These are phyloP conservation scores for Pseudogymnoascus sp. DNA, from an alignment of 2,329 filamentous ascomycete species.

Conservation along the genomic window DNA sequence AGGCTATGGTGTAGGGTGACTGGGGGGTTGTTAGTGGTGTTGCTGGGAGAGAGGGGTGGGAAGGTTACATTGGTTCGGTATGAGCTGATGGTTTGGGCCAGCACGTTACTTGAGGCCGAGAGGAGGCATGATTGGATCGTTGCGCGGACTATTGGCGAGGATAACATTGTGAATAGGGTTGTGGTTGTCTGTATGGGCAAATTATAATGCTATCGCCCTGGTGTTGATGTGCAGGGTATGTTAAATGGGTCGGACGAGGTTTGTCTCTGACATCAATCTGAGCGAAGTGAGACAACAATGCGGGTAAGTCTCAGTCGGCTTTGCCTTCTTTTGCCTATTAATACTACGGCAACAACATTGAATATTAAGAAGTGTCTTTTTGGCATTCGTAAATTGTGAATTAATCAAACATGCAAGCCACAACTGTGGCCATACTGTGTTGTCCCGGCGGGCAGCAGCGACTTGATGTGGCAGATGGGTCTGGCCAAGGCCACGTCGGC, in stretches of 20 bases:
- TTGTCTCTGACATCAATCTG: neutral
- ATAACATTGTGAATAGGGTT: constrained; percentile 12
- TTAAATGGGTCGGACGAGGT: neutral
- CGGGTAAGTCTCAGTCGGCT: neutral
- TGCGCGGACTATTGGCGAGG: constrained; percentile 48
- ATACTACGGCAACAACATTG: neutral
- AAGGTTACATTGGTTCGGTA: constrained; percentile 50
- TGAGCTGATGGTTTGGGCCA: constrained; percentile 64
- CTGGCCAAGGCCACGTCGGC: neutral
- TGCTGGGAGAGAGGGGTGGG: neutral
- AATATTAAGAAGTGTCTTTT: neutral
- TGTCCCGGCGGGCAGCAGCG: neutral
- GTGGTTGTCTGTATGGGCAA: neutral
- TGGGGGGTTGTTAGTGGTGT: neutral
- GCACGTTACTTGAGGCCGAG: constrained; percentile 60
- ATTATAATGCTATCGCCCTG: too few species aligned
- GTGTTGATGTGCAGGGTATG: neutral
- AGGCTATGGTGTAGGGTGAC: constrained; percentile 52
- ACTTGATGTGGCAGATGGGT: neutral
- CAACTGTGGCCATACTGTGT: neutral
- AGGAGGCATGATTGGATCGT: constrained; percentile 61
- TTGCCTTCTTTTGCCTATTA: neutral
- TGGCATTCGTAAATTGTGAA: neutral
- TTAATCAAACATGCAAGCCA: neutral
- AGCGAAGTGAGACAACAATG: neutral